Evolutionary conservation across 2,329 filamentous ascomycete genomes (phyloP), one percentile per base, ranked within the genome.

Genomic region (Acrocalymma vagum): DNA sequence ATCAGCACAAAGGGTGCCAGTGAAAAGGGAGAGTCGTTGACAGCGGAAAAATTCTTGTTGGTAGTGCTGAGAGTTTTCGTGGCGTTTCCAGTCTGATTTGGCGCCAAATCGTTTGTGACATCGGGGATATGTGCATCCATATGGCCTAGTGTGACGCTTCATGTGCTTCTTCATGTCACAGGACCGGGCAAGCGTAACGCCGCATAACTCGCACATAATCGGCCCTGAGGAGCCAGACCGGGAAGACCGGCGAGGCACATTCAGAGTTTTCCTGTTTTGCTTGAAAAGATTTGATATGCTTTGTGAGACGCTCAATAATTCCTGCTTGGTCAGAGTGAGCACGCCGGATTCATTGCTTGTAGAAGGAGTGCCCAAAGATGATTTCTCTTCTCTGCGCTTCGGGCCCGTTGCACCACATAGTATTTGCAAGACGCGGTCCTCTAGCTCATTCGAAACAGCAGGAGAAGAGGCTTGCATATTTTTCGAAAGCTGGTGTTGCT

Each of bases 1-100:
- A 46, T 78, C 80, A 7, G 73, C 78, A 56, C 88, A 94, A 4
- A 36, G 23, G 10, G 29, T 38, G 14, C 41, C 31, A 4, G 39
- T 17, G 1, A 30, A 13, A 1, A 38, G 9, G 9, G 29, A 33
- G 1, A 14, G 15, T 5, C 45, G 59, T 20, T 80, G 75, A 62
- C 91, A 96, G 20, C 81, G 82, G 84, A 88, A 96, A 31, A 79
- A 78, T 58, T 91, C 86, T 5, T 81, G 67, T 43, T 87, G 82
- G 46, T 81, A 83, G 64, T 96, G 91, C 59, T 93, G 87, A 11
- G 81, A 84, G 51, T 84, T 87, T 61, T 96, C 93, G 60, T 96
- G 92, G 1, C 92, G 83, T 64, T 95, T 95, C 92, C 84, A 96
- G 68, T 96, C 92, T 44, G 90, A 92, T 63, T 96, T 95, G 67